Evolutionary conservation across 2,329 filamentous ascomycete genomes (phyloP).

Genomic region (Metarhizium rileyi): DNA sequence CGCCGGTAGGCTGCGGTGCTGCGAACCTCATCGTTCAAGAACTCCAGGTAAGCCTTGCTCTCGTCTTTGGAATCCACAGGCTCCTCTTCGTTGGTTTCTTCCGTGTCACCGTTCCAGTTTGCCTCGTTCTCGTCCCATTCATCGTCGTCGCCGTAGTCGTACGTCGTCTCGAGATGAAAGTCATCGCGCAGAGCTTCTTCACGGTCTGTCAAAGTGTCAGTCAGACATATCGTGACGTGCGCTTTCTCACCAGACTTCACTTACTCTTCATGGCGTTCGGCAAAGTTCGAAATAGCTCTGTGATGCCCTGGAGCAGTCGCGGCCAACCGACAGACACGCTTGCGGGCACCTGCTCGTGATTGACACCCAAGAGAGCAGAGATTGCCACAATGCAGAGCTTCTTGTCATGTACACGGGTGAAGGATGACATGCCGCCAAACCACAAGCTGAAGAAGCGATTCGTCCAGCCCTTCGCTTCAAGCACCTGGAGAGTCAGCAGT

Average conservation of each 20-base stretch:
- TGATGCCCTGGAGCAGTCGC: slow-evolving; percentile 76
- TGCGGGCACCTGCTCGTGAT: slow-evolving; percentile 71
- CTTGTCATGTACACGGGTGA: slow-evolving; percentile 94
- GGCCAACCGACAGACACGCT: slow-evolving; percentile 96
- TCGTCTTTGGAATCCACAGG: slow-evolving; percentile 69
- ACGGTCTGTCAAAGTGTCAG: slow-evolving; percentile 46
- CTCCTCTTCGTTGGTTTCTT: slow-evolving; percentile 60
- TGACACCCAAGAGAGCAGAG: slow-evolving; percentile 70
- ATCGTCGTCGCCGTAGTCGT: slow-evolving; percentile 62
- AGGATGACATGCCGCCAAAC: slow-evolving; percentile 93
- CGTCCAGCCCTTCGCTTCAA: slow-evolving; percentile 90
- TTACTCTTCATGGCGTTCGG: slow-evolving; percentile 77
- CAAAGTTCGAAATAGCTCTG: slow-evolving; percentile 83
- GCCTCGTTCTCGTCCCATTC: slow-evolving; percentile 76
- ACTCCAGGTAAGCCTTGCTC: slow-evolving; percentile 88
- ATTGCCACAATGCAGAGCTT: slow-evolving; percentile 96
- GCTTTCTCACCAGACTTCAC: slow-evolving; percentile 17
- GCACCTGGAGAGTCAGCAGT: slow-evolving; percentile 67
- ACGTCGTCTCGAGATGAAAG: slow-evolving; percentile 58
- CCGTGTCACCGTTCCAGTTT: slow-evolving; percentile 68
- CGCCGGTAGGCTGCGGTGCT: background rate
- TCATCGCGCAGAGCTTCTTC: slow-evolving; percentile 90
- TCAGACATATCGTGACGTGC: slow-evolving; percentile 14
- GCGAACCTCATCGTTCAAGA: slow-evolving; percentile 78
- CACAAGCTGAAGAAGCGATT: slow-evolving; percentile 98